Evolutionary conservation across 164 flowering plant species (phyloP), one percentile per base, ranked within the genome.

Genomic region (Aristolochia californica): DNA sequence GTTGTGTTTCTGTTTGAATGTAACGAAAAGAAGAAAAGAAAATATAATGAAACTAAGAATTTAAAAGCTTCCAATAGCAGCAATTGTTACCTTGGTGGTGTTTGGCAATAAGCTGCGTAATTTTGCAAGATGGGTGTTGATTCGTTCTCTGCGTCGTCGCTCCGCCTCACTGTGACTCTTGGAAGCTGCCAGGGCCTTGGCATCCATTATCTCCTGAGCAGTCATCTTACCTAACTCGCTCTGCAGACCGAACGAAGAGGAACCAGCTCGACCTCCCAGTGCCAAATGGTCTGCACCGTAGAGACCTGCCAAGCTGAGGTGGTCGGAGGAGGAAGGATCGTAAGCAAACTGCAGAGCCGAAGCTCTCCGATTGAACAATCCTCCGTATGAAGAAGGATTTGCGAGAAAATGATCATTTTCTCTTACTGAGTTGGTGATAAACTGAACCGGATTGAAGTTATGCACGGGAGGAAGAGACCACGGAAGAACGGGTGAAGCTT

Each of bases 151-250:
- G 13, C 99, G 73, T 53, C 95, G 68, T 61, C 97, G 75, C 65
- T 94, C 97, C 57, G 99, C 99, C 69, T 94, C 99, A 60, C 97
- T 94, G 56, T 94, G 99, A 67, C 96, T 94, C 69, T 87, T 90
- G 1, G 99, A 94, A 28, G 99, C 99, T 1, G 99, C 99, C 0
- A 89, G 76, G 13, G 97, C 99, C 63, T 93, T 93, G 3, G 99
- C 99, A 56, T 93, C 97, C 97, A 94, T 84, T 53, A 94, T 87
- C 58, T 94, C 99, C 64, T 90, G 97, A 30, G 99, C 88, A 9
- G 83, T 81, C 88, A 93, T 75, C 66, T 81, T 83, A 16, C 85
- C 82, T 54, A 87, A 48, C 72, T 89, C 96, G 15, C 79, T 70
- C 55, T 87, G 93, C 24, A 80, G 73, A 11, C 81, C 83, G 53